These are phyloP conservation scores for Ogataea angusta DNA, from an alignment of 805 yeast genomes.

Conservation along the genomic window DNA sequence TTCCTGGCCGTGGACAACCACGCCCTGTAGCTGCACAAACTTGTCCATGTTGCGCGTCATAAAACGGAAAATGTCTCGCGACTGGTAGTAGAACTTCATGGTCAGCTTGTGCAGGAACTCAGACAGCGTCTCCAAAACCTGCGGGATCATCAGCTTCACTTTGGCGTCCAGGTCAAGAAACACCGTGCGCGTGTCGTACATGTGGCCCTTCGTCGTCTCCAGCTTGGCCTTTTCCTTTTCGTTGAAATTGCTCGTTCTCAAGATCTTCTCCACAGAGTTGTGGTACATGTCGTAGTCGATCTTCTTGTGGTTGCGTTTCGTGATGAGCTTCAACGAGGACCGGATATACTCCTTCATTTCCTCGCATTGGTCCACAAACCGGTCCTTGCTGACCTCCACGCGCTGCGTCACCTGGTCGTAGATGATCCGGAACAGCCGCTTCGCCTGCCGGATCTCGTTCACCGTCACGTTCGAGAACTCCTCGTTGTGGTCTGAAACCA, in stretches of 20 bases:
- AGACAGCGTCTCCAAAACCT: conserved; percentile 41
- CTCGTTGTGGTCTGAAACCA: conserved; percentile 25
- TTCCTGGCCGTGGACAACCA: conserved; percentile 15
- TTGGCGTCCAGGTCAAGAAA: conserved; percentile 39
- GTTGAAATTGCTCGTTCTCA: conserved; percentile 31
- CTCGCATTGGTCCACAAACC: conserved; percentile 34
- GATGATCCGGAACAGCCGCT: conserved; percentile 24
- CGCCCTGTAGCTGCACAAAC: conserved; percentile 34
- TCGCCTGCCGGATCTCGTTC: conserved; percentile 30
- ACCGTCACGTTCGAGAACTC: conserved; percentile 28
- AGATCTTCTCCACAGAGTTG: conserved; percentile 37
- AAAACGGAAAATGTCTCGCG: conserved; percentile 34
- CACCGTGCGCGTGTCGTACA: conserved; percentile 31
- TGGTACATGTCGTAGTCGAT: conserved; percentile 38
- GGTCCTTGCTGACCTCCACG: conserved; percentile 25
- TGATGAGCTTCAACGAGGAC: conserved; percentile 38
- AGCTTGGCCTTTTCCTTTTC: conserved; percentile 39
- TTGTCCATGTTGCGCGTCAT: conserved; percentile 31
- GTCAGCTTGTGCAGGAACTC: conserved; percentile 47
- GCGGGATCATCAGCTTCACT: conserved; percentile 43
- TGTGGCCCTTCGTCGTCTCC: conserved; percentile 30
- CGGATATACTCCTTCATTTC: conserved; percentile 40
- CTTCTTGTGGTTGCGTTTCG: conserved; percentile 43
- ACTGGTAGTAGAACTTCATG: conserved; percentile 37
- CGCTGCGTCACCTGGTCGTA: conserved; percentile 23